These are phyloP conservation scores for Stephanodiscus minutulus DNA, from an alignment of 108 stramenopile species.

Conservation along the genomic window DNA sequence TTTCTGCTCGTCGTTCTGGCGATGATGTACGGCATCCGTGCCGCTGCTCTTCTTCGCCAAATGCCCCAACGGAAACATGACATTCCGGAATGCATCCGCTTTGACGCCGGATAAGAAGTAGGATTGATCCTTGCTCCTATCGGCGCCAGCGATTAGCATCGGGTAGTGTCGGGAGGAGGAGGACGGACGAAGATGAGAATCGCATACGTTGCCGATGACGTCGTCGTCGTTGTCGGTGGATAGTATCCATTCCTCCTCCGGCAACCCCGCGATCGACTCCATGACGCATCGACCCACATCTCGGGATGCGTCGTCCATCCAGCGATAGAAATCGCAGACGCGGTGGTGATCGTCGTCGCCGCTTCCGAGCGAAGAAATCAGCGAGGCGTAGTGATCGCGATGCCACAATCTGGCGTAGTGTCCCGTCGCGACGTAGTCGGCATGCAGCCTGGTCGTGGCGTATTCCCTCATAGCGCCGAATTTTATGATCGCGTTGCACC, in stretches of 20 bases:
- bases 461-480: conserved; percentile 87
- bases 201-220: neutral
- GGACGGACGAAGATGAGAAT: neutral
- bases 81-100: conserved; percentile 64
- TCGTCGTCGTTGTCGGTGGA: neutral
- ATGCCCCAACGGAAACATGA: conserved; percentile 89
- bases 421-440: conserved; percentile 86
- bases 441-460: conserved; percentile 51
- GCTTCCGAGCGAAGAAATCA: neutral
- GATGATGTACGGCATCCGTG: conserved; percentile 15
- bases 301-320: conserved; percentile 26
- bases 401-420: conserved; percentile 89
- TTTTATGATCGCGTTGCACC: conserved; percentile 92
- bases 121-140: conserved; percentile 91
- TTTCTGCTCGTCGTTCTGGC: neutral
- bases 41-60: conserved; percentile 56
- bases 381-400: conserved; percentile 18
- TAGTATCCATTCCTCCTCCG: conserved; percentile 50
- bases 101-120: conserved; percentile 90
- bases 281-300: conserved; percentile 18
- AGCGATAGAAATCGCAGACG: conserved; percentile 18
- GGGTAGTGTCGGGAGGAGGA: conserved; percentile 28
- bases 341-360: conserved; percentile 15
- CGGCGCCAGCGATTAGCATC: conserved; percentile 74
- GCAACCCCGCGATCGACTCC: conserved; percentile 32